Conservation (phyloP, 2,329 filamentous ascomycete genomes). For the Calonectria pseudoturangicola region DNA sequence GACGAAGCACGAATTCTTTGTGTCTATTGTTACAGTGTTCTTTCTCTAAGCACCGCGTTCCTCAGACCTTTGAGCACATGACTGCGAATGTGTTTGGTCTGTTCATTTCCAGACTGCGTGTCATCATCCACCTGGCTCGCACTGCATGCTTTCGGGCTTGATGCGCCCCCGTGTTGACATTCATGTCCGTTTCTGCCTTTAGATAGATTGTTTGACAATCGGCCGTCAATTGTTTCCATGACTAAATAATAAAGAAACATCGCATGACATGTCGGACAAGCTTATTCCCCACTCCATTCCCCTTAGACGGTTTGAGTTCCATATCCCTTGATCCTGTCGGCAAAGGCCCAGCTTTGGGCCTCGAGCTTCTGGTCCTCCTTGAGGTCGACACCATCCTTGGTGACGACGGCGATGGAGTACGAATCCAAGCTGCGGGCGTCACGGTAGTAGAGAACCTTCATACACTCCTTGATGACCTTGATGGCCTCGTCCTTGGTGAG, state of each 20-base stretch:
- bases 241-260: constrained; percentile 29
- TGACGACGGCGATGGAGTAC: constrained; percentile 94
- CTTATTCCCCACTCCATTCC: constrained; percentile 20
- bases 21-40: constrained; percentile 40
- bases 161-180: constrained; percentile 20
- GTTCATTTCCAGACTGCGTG: neutral
- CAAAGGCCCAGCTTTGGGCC: constrained; percentile 98
- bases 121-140: constrained; percentile 32
- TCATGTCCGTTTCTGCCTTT: constrained; percentile 29
- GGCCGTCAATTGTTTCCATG: constrained; percentile 39
- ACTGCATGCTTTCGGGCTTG: constrained; percentile 31
- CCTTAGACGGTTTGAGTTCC: constrained; percentile 85
- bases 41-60: neutral
- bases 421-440: constrained; percentile 94
- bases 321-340: constrained; percentile 94
- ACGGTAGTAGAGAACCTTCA: constrained; percentile 99
- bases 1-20: constrained; percentile 22
- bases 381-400: constrained; percentile 90
- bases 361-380: constrained; percentile 92
- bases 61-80: neutral
- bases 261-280: constrained; percentile 26
- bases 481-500: constrained; percentile 87
- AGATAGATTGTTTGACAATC: constrained; percentile 36
- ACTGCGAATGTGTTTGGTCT: neutral
- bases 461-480: constrained; percentile 89